These are phyloP conservation scores for Aspergillus ibericus DNA, from an alignment of 2,329 filamentous ascomycete species.

Conservation along the genomic window DNA sequence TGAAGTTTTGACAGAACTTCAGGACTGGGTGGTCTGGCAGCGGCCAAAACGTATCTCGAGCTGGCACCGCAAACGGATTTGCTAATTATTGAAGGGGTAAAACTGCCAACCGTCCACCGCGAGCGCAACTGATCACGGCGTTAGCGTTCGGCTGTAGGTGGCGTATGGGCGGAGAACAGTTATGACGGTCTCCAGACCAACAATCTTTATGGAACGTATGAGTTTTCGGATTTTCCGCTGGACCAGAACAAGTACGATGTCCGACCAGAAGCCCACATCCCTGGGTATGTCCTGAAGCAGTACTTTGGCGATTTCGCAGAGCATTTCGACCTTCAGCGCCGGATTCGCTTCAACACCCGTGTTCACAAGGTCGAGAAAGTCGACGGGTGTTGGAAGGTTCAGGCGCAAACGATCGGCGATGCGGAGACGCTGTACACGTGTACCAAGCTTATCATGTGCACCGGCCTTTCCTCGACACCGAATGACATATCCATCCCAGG, in stretches of 20 bases:
- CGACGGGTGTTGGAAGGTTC: not conserved
- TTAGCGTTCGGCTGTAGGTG: not conserved
- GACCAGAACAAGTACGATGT: not conserved
- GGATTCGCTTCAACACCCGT: not conserved
- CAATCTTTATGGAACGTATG: slow-evolving; percentile 4
- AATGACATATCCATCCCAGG: not conserved
- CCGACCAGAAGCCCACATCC: not conserved
- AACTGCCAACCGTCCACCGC: not conserved
- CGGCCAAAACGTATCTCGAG: slow-evolving; percentile 10
- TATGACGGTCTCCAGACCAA: slow-evolving; percentile 6
- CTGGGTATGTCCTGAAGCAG: not conserved
- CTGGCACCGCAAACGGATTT: slow-evolving; percentile 3
- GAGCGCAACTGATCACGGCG: not conserved
- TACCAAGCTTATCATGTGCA: slow-evolving; percentile 5
- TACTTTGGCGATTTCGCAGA: slow-evolving; percentile 2
- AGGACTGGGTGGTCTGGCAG: slow-evolving; percentile 5
- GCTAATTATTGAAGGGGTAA: slow-evolving; percentile 1
- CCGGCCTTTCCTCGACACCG: slow-evolving; percentile 3
- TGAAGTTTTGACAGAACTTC: not conserved
- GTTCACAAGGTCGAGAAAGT: not conserved
- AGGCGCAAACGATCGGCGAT: not conserved
- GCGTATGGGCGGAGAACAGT: slow-evolving; percentile 5
- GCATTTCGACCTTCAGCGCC: not conserved
- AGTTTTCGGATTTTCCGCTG: slow-evolving; percentile 6
- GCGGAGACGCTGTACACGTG: not conserved